Conservation (phyloP, 2,329 filamentous ascomycete genomes). For the Trichophyton verrucosum region DNA sequence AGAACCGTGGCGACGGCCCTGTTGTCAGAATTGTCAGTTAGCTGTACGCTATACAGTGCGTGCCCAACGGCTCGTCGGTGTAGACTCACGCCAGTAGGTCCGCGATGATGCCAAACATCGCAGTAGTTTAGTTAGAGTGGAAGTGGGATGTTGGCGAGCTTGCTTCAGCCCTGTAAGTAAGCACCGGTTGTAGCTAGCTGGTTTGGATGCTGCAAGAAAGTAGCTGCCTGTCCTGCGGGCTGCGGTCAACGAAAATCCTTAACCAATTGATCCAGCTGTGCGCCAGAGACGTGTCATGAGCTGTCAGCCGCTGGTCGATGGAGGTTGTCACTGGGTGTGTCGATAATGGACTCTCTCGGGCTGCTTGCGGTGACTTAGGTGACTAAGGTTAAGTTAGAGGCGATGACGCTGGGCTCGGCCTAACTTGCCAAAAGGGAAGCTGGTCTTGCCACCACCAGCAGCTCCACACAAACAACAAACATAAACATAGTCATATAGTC, state of each 20-base stretch:
- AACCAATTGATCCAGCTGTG: no score
- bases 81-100: constrained; percentile 63
- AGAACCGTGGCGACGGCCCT: constrained; percentile 81
- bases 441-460: not conserved
- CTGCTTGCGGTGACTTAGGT: not conserved
- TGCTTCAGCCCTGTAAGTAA: not conserved
- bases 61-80: no score
- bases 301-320: not conserved
- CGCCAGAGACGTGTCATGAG: no score
- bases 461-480: not conserved
- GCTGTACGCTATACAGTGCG: no score
- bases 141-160: not conserved
- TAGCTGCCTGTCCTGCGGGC: not conserved
- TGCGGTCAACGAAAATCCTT: no score
- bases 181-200: not conserved
- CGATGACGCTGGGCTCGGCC: not conserved
- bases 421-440: not conserved
- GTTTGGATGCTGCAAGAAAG: no score
- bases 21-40: constrained; percentile 14
- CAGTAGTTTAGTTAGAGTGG: not conserved
- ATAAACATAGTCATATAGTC: not conserved
- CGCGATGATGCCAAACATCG: constrained; percentile 66
- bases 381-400: not conserved
- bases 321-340: not conserved
- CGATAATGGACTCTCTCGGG: no score